These are phyloP conservation scores for Trichoderma virens DNA, from an alignment of 495 filamentous ascomycete genomes.

Conservation along the genomic window DNA sequence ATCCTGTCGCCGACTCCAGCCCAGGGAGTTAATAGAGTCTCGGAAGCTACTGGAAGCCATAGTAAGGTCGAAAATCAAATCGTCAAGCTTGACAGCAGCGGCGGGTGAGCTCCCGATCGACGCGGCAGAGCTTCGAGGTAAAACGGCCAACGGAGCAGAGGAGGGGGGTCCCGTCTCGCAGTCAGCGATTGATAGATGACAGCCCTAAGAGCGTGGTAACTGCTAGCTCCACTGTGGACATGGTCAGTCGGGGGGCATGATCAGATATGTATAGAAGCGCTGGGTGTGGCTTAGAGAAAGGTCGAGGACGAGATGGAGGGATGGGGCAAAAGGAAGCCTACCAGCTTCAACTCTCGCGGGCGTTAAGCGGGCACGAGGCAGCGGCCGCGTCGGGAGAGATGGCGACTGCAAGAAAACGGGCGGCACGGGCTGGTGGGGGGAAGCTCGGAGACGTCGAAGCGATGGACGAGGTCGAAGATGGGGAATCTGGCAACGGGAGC, in stretches of 20 bases:
- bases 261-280: constrained; percentile 8
- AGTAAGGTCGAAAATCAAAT: constrained; percentile 15
- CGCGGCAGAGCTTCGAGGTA: not conserved
- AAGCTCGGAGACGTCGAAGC: constrained; percentile 3
- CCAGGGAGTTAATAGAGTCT: constrained; percentile 87
- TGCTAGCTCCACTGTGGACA: constrained; percentile 9
- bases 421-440: constrained; percentile 1
- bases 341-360: not conserved
- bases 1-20: constrained; percentile 86
- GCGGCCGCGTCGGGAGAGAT: constrained; percentile 1
- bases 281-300: not conserved
- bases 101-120: not conserved
- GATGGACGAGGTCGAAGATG: not conserved
- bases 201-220: not conserved
- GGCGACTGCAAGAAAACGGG: not conserved
- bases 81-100: not conserved
- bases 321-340: not conserved
- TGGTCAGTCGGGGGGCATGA: constrained; percentile 8
- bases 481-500: constrained; percentile 6
- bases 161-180: not conserved
- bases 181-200: constrained; percentile 6
- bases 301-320: not conserved
- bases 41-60: constrained; percentile 92
- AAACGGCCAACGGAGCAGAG: not conserved
- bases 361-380: not conserved